Conservation (phyloP, 192 early-diverging fungal species). For the Backusella australiensis region DNA sequence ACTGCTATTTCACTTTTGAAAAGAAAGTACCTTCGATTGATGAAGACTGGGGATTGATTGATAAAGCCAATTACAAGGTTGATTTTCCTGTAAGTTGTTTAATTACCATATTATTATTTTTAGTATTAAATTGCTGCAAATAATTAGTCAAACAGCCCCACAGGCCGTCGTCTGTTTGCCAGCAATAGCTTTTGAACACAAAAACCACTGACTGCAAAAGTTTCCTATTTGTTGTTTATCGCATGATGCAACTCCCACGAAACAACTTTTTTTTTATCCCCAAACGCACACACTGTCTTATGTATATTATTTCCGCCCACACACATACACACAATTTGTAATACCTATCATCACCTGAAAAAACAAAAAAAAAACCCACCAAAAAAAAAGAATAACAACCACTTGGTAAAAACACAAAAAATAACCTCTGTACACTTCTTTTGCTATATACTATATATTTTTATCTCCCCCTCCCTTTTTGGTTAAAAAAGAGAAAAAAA, state of each 20-base stretch:
- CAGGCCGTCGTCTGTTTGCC: background rate
- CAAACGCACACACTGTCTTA: background rate
- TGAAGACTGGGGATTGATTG: slow-evolving; percentile 12
- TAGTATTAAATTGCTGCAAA: background rate
- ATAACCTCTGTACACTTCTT: background rate
- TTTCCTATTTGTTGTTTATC: slow-evolving; percentile 2
- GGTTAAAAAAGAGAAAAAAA: background rate
- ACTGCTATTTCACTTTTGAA: background rate
- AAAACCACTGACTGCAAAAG: background rate
- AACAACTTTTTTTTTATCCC: background rate
- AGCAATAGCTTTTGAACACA: background rate
- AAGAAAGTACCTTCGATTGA: background rate
- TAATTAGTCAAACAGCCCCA: background rate
- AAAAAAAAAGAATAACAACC: too few species aligned
- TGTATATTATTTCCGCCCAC: background rate
- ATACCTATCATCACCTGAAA: background rate
- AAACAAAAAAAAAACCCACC: background rate
- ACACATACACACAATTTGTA: background rate
- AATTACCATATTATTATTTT: background rate
- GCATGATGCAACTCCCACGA: slow-evolving; percentile 3
- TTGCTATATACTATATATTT: background rate
- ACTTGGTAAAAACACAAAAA: background rate
- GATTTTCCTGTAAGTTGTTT: slow-evolving; percentile 8
- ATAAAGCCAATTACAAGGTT: background rate
- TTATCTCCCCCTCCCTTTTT: background rate